Conservation (phyloP, 164 flowering plant genomes). For the Litsea cubeba region DNA sequence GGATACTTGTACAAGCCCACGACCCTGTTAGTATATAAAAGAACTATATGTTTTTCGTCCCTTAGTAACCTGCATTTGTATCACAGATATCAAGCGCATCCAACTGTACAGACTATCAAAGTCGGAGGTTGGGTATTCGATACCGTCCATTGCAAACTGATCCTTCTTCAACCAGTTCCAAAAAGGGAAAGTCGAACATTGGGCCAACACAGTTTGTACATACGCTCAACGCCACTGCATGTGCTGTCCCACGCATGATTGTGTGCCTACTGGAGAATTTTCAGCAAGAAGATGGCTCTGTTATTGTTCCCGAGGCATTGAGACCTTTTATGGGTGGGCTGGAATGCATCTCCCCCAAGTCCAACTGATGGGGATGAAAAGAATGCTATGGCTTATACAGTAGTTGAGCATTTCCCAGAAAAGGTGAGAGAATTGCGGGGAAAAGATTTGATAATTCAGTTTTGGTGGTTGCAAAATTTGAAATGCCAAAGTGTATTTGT, state of each 20-base stretch:
- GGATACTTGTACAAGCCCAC: too few relatives aligned
- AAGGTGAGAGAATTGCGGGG: not conserved
- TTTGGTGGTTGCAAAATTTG: too few relatives aligned
- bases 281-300: conserved; percentile 91
- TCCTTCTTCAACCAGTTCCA: conserved; percentile 24
- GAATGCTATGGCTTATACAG: not conserved
- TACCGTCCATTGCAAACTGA: conserved; percentile 59
- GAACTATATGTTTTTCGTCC: too few relatives aligned
- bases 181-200: conserved; percentile 52
- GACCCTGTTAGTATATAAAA: too few relatives aligned
- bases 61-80: not conserved
- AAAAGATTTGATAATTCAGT: not conserved
- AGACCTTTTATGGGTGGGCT: conserved; percentile 91
- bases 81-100: conserved; percentile 96
- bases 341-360: conserved; percentile 43
- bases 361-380: conserved; percentile 14
- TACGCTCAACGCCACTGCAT: conserved; percentile 93
- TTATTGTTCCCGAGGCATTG: conserved; percentile 67
- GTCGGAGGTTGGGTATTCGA: conserved; percentile 84
- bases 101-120: conserved; percentile 94
- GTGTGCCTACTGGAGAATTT: conserved; percentile 82
- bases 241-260: conserved; percentile 94
- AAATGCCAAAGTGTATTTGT: too few relatives aligned
- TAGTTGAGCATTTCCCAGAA: not conserved
- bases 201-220: conserved; percentile 79